Conservation (phyloP, 1,284 basidiomycete genomes). For the Ganoderma boninense region DNA sequence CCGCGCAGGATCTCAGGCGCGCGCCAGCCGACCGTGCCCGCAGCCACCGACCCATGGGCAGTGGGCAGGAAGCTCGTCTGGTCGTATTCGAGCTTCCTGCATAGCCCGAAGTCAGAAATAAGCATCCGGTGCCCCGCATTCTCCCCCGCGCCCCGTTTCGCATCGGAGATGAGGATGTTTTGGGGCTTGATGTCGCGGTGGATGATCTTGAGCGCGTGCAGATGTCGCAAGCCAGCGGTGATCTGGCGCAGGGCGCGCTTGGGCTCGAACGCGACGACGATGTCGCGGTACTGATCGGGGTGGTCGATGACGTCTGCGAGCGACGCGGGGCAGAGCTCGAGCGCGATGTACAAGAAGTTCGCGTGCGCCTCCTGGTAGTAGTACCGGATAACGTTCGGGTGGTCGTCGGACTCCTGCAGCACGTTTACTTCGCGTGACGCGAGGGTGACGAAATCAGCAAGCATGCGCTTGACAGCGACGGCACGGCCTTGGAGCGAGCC, state of each 20-base stretch:
- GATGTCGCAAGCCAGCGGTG: constrained; percentile 86
- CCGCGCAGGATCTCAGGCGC: constrained; percentile 93
- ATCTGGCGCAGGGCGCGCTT: constrained; percentile 92
- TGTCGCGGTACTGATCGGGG: constrained; percentile 77
- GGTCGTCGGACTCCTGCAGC: constrained; percentile 96
- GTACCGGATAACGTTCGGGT: constrained; percentile 98
- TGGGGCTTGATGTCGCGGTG: constrained; percentile 99
- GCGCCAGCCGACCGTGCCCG: constrained; percentile 94
- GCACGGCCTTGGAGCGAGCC: constrained; percentile 96
- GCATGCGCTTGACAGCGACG: constrained; percentile 95
- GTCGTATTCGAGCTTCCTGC: constrained; percentile 91
- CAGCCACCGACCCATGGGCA: constrained; percentile 82
- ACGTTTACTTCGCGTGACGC: constrained; percentile 95
- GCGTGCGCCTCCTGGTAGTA: constrained; percentile 96
- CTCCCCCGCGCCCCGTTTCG: constrained; percentile 62
- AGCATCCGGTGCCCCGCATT: constrained; percentile 82
- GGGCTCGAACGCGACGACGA: constrained; percentile 78
- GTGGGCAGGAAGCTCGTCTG: constrained; percentile 93
- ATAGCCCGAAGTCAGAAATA: constrained; percentile 95
- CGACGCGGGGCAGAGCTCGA: constrained; percentile 95
- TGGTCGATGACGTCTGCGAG: constrained; percentile 93
- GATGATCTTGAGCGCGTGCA: constrained; percentile 95
- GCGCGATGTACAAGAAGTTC: constrained; percentile 96
- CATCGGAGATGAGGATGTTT: constrained; percentile 91
- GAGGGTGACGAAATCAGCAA: constrained; percentile 95